Evolutionary conservation across 805 yeast species (phyloP).

Genomic region (Kluyveromyces dobzhanskii): DNA sequence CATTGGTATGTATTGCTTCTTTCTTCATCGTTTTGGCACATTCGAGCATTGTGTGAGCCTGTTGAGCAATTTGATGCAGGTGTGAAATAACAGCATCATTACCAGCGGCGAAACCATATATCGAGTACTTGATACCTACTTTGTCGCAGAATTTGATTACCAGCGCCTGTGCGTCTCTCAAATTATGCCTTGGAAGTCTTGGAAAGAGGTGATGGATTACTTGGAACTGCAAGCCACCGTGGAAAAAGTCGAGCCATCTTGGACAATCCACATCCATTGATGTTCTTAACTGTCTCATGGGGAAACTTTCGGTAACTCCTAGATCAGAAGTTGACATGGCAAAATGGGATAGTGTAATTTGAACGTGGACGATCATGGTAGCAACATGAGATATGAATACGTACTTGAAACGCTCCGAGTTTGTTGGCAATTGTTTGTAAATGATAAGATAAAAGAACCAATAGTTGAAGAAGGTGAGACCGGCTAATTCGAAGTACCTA

Average conservation of each 20-base stretch:
- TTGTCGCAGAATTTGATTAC: constrained; percentile 69
- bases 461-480: constrained; percentile 59
- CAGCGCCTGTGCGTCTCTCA: constrained; percentile 62
- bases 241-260: constrained; percentile 81
- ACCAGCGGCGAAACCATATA: constrained; percentile 77
- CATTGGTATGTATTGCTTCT: constrained; percentile 32
- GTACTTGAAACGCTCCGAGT: constrained; percentile 47
- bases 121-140: constrained; percentile 71
- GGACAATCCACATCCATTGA: constrained; percentile 96
- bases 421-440: constrained; percentile 41
- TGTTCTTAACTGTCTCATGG: constrained; percentile 74
- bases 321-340: constrained; percentile 90
- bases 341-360: constrained; percentile 81
- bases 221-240: constrained; percentile 89
- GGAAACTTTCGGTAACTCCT: constrained; percentile 72
- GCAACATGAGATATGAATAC: constrained; percentile 68
- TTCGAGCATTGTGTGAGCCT: constrained; percentile 66
- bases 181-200: constrained; percentile 79
- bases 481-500: constrained; percentile 66
- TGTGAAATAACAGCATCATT: constrained; percentile 62
- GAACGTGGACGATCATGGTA: constrained; percentile 91
- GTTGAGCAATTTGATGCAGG: constrained; percentile 68
- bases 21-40: constrained; percentile 58
- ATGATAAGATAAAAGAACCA: constrained; percentile 75
- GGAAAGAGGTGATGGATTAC: constrained; percentile 89